Evolutionary conservation across 495 filamentous ascomycete genomes (phyloP).

Genomic region (Podospora australis): DNA sequence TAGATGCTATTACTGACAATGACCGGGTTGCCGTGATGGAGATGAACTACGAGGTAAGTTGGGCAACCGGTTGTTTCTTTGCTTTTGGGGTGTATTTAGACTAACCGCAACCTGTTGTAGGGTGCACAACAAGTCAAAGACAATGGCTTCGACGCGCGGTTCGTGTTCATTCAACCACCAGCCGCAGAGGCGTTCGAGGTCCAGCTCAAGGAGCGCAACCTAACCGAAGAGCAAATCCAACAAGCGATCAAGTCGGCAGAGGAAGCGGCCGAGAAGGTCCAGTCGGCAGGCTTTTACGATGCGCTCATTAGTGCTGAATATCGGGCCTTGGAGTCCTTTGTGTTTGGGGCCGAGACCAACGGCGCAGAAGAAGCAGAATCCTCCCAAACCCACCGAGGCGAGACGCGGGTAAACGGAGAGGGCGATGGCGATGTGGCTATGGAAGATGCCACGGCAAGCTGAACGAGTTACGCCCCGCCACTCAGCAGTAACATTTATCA

Average conservation of each 20-base stretch:
- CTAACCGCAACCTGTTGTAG: constrained; percentile 37
- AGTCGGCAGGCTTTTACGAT: constrained; percentile 55
- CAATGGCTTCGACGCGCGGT: constrained; percentile 60
- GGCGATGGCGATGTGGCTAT: constrained; percentile 15
- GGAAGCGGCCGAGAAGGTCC: constrained; percentile 55
- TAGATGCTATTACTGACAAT: constrained; percentile 38
- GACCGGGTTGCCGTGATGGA: constrained; percentile 49
- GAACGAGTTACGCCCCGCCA: too few species aligned
- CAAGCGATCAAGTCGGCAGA: constrained; percentile 55
- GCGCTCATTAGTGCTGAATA: constrained; percentile 59
- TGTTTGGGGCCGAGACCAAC: constrained; percentile 13
- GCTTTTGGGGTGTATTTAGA: neutral
- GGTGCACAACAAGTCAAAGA: constrained; percentile 67
- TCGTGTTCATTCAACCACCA: constrained; percentile 67
- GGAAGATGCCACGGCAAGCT: constrained; percentile 10
- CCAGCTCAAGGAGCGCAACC: constrained; percentile 50
- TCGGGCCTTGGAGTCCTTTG: constrained; percentile 14
- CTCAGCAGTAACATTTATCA: too few species aligned
- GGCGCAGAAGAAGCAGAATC: neutral
- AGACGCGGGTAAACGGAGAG: neutral
- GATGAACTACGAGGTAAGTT: constrained; percentile 48
- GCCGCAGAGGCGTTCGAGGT: constrained; percentile 55
- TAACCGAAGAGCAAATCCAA: constrained; percentile 57
- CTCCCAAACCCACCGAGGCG: neutral
- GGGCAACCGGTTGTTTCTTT: neutral